phyloP scores from a whole-genome alignment of 2,329 filamentous ascomycete species.

The Epichloe coenophiala region DNA sequence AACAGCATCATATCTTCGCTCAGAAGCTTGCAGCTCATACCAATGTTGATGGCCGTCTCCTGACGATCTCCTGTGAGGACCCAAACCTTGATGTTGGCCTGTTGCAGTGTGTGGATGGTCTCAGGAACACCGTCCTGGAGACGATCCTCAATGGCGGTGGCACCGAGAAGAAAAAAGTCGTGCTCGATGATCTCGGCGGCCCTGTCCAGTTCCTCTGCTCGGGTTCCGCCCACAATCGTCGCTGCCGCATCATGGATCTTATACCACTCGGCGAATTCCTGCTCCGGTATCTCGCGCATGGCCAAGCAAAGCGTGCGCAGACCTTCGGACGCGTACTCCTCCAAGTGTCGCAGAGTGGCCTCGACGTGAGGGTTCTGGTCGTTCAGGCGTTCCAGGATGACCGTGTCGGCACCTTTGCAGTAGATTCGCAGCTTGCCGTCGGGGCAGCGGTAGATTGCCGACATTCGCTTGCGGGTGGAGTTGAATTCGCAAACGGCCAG shows the following conservation, averaged over 20 bases:
- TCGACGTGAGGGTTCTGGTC: constrained; percentile 79
- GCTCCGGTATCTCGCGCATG: constrained; percentile 82
- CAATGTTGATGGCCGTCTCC: constrained; percentile 98
- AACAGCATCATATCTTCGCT: constrained; percentile 98
- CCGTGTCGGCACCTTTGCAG: constrained; percentile 93
- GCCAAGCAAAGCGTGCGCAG: constrained; percentile 88
- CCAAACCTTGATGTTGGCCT: constrained; percentile 97
- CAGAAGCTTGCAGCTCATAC: constrained; percentile 97
- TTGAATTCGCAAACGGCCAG: constrained; percentile 99
- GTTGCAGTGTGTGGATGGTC: constrained; percentile 92
- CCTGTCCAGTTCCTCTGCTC: constrained; percentile 91
- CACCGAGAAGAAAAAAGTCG: constrained; percentile 80
- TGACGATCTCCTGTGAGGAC: constrained; percentile 94
- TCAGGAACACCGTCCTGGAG: constrained; percentile 95
- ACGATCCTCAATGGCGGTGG: constrained; percentile 93
- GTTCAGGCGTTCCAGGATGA: constrained; percentile 82
- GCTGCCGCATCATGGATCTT: constrained; percentile 75
- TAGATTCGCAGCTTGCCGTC: constrained; percentile 91
- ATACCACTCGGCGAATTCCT: constrained; percentile 80
- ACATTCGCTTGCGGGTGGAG: constrained; percentile 88
- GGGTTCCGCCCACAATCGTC: constrained; percentile 83
- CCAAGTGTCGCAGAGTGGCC: constrained; percentile 82
- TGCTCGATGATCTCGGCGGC: constrained; percentile 91
- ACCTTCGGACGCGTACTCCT: constrained; percentile 95
- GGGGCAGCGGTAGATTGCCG: constrained; percentile 88